Evolutionary conservation across 306 rosid species (phyloP), one percentile per base, ranked within the genome.

Genomic region (Adenanthera pavonina): DNA sequence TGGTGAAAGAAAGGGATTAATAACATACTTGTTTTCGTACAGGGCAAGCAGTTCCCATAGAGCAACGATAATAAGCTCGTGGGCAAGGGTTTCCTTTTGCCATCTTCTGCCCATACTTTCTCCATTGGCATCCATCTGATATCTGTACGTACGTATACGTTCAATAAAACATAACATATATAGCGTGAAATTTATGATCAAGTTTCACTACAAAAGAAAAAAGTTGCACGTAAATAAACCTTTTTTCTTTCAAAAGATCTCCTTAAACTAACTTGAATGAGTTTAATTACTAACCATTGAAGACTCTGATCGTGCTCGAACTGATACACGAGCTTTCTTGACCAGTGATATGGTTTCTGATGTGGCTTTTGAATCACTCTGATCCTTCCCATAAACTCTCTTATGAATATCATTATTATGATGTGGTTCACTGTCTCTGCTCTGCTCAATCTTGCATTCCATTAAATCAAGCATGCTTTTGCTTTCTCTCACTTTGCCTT

Each of bases 21-120:
- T 40, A 25, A 25, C 65, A 44, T 79, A 91, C 94, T 74, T 91
- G 92, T 68, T 91, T 91, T 38, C 94, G 89, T 62, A 91, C 92
- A 7, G 91, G 90, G 47, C 94, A 89, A 46, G 82, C 77, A 51
- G 78, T 77, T 8, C 83, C 90, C 92, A 91, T 87, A 11, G 92
- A 87, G 36, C 94, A 91, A 16, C 94, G 92, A 84, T 91, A 91
- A 75, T 91, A 91, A 41, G 91, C 92, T 80, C 92, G 83, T 16
- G 94, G 94, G 71, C 85, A 89, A 67, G 94, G 94, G 51, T 87
- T 91, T 53, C 94, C 92, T 84, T 91, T 91, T 1, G 94, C 94
- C 92, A 87, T 89, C 82, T 91, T 91, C 73, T 91, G 94, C 13
- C 92, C 94, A 51, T 91, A 91, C 72, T 91, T 91, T 61, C 94